Conservation (phyloP, 768 basidiomycete species). For the Boletus sp. region DNA sequence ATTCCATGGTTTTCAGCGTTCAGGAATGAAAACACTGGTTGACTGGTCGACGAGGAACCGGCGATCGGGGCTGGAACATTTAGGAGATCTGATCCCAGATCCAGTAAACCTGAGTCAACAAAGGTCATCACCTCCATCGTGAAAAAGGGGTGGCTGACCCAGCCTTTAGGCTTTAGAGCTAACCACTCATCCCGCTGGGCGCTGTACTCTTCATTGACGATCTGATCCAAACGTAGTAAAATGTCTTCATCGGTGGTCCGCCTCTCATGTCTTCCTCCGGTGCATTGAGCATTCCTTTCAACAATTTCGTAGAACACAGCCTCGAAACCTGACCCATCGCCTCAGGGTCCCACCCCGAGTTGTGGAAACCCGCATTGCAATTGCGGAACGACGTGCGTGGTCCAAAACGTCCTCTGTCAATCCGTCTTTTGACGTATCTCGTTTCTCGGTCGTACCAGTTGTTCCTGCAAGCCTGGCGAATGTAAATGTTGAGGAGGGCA, state of each 20-base stretch:
- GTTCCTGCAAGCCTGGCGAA: constrained; percentile 15
- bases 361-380: constrained; percentile 20
- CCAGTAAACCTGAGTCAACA: not conserved
- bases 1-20: not conserved
- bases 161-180: not conserved
- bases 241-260: constrained; percentile 14
- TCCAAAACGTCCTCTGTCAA: no score
- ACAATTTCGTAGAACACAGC: constrained; percentile 3
- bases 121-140: not conserved
- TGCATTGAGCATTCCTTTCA: not conserved
- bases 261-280: not conserved
- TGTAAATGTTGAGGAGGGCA: constrained; percentile 7
- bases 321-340: not conserved
- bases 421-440: not conserved
- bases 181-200: not conserved
- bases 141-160: not conserved
- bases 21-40: not conserved
- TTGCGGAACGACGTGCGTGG: constrained; percentile 18
- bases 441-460: not conserved
- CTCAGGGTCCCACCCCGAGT: constrained; percentile 5
- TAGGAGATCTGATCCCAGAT: not conserved
- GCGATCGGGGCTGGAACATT: not conserved
- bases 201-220: not conserved
- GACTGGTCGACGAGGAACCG: no score
- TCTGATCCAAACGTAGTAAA: not conserved